Percentiles rank a stretch among this genome's conserved stretches.
phyloP scores from a whole-genome alignment of 768 basidiomycete species.

The Mycena vulgaris region DNA sequence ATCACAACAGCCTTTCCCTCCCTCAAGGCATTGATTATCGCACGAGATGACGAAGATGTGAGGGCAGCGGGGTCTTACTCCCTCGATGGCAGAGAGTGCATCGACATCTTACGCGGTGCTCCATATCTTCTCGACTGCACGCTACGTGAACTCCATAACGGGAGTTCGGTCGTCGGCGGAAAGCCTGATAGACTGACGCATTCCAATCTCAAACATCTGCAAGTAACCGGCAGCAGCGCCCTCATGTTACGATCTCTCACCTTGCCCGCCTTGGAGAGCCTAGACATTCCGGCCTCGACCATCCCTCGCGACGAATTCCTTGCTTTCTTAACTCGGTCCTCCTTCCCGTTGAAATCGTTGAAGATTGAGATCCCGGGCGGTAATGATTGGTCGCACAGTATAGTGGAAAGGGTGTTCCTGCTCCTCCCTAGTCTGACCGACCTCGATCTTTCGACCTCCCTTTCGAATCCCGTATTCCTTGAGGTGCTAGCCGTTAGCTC shows the following conservation, averaged over 20 bases:
- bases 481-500: neutral
- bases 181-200: neutral
- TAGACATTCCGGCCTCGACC: neutral
- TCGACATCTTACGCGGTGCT: neutral
- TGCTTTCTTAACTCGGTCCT: neutral
- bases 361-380: neutral
- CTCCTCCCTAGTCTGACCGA: neutral
- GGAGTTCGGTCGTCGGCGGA: too few relatives aligned
- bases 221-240: neutral
- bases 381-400: neutral
- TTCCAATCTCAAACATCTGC: neutral
- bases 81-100: neutral
- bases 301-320: neutral
- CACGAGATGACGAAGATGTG: neutral
- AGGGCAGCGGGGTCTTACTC: too few relatives aligned
- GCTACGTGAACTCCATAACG: too few relatives aligned
- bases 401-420: neutral
- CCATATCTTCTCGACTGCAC: neutral
- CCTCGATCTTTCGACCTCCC: neutral
- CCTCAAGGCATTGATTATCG: neutral
- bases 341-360: neutral
- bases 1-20: neutral
- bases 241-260: neutral
- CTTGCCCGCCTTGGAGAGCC: neutral
- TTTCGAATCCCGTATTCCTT: too few relatives aligned